phyloP scores from a whole-genome alignment of 2,329 filamentous ascomycete species.

The Massarina eburnea region DNA sequence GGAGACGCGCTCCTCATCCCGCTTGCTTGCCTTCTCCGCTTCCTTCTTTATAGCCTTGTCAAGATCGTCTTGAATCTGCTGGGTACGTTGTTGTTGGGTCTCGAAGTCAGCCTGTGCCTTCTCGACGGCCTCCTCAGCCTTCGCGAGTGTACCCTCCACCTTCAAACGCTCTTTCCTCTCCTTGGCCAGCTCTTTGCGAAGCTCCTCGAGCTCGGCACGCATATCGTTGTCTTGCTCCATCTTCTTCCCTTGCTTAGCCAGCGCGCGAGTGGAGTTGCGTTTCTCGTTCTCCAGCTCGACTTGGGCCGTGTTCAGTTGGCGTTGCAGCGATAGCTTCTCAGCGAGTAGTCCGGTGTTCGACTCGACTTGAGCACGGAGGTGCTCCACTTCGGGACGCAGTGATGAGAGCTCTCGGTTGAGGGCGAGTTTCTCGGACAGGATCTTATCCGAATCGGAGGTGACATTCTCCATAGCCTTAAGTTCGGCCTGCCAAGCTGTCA shows the following conservation, averaged over 20 bases:
- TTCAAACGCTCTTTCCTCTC: conserved; percentile 50
- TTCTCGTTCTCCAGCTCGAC: conserved; percentile 83
- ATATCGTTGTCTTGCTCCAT: conserved; percentile 53
- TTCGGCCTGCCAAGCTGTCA: conserved; percentile 60
- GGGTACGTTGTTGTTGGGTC: conserved; percentile 30
- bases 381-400: conserved; percentile 64
- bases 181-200: conserved; percentile 49
- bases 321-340: conserved; percentile 78
- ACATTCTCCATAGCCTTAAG: conserved; percentile 67
- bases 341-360: conserved; percentile 69
- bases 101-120: conserved; percentile 36
- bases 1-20: conserved; percentile 33
- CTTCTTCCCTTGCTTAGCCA: conserved; percentile 52
- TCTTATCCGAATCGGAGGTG: conserved; percentile 69
- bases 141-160: conserved; percentile 40
- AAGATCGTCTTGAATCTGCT: conserved; percentile 34
- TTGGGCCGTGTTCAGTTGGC: conserved; percentile 74
- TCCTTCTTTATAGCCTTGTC: conserved; percentile 39
- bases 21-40: conserved; percentile 37
- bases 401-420: conserved; percentile 61
- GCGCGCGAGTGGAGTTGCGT: conserved; percentile 63
- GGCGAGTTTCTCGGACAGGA: conserved; percentile 66
- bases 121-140: conserved; percentile 38
- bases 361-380: conserved; percentile 59
- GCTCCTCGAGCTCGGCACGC: conserved; percentile 47